These are phyloP conservation scores for Beta lomatogona DNA, from an alignment of 179 eudicot species.

Conservation along the genomic window DNA sequence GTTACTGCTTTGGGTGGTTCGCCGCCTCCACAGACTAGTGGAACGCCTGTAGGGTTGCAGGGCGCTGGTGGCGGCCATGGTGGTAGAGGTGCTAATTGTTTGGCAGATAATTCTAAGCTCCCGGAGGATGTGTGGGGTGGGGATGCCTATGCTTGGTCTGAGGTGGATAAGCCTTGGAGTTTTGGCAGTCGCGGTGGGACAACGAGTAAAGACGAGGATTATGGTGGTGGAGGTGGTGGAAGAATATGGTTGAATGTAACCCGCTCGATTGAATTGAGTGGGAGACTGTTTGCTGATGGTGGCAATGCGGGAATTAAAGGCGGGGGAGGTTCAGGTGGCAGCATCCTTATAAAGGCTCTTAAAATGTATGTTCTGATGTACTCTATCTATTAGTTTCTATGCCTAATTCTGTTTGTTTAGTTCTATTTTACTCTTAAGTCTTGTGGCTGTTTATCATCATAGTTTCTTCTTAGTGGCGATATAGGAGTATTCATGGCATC, in stretches of 20 bases:
- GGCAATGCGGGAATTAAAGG: conserved; percentile 79
- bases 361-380: conserved; percentile 54
- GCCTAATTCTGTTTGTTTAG: not conserved
- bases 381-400: not conserved
- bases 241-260: conserved; percentile 52
- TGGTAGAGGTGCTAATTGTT: conserved; percentile 90
- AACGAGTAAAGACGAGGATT: conserved; percentile 60
- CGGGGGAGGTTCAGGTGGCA: conserved; percentile 98
- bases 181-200: conserved; percentile 87
- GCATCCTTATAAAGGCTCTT: conserved; percentile 56
- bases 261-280: conserved; percentile 38
- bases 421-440: not conserved
- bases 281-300: conserved; percentile 77
- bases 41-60: conserved; percentile 58
- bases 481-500: not conserved
- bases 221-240: conserved; percentile 90
- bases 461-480: not conserved
- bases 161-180: conserved; percentile 68
- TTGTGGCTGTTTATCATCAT: not conserved
- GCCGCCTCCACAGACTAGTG: conserved; percentile 60
- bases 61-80: conserved; percentile 95
- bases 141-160: conserved; percentile 78
- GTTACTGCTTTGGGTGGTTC: conserved; percentile 63
- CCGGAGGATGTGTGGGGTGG: conserved; percentile 97
- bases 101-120: conserved; percentile 56